Evolutionary conservation across 805 yeast species (phyloP).

Genomic region (Saccharomycopsis lassenensis): DNA sequence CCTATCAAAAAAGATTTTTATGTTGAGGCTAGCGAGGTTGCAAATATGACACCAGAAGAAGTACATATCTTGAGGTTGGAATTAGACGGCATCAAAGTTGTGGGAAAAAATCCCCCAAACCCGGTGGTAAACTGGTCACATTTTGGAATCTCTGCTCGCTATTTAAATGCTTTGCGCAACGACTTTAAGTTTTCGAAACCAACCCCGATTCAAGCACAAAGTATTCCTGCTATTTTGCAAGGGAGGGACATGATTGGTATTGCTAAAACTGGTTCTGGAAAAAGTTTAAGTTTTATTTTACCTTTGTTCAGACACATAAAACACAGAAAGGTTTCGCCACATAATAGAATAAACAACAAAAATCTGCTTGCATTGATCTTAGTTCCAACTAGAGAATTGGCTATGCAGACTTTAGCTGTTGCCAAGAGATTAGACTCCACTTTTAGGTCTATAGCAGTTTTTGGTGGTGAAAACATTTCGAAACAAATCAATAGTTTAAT

Average conservation of each 20-base stretch:
- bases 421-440: constrained; percentile 44
- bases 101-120: constrained; percentile 45
- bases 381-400: constrained; percentile 90
- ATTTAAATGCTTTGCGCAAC: constrained; percentile 41
- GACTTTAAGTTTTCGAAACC: constrained; percentile 48
- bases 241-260: constrained; percentile 89
- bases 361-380: constrained; percentile 75
- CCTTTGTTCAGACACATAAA: constrained; percentile 79
- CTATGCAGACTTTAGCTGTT: constrained; percentile 70
- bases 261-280: constrained; percentile 96
- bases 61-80: constrained; percentile 40
- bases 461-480: constrained; percentile 40
- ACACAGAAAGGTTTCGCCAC: constrained; percentile 36
- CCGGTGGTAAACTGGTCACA: constrained; percentile 77
- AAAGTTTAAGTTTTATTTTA: constrained; percentile 76
- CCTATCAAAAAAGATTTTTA: constrained; percentile 56
- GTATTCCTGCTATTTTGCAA: constrained; percentile 80
- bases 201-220: constrained; percentile 84
- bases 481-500: constrained; percentile 10
- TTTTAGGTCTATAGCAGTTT: constrained; percentile 43
- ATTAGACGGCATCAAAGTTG: constrained; percentile 55
- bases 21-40: constrained; percentile 44
- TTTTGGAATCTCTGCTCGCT: constrained; percentile 58
- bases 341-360: constrained; percentile 29
- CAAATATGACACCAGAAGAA: constrained; percentile 39